Evolutionary conservation across 225 moss, liverwort and hornwort genomes (phyloP).

Genomic region (Sphagnum contortum): DNA sequence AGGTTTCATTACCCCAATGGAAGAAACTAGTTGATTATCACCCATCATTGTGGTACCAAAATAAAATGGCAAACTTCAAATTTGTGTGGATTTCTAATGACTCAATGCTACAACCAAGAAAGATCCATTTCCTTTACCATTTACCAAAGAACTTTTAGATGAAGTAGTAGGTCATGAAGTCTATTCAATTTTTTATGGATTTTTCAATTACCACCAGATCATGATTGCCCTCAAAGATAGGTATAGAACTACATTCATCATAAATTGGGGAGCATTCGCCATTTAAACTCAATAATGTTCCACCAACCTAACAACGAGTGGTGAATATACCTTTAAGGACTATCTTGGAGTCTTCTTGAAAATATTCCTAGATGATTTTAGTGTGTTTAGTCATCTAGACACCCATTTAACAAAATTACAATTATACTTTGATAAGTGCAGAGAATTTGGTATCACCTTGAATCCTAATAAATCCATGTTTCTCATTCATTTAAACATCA

Average conservation of each 20-base stretch:
- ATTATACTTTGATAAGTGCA: conserved; percentile 1
- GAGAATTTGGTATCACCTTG: neutral
- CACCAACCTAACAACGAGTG: neutral
- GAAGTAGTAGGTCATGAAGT: neutral
- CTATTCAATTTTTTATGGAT: neutral
- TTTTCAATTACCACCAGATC: too few relatives aligned
- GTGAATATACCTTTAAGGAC: neutral
- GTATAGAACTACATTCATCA: conserved; percentile 1
- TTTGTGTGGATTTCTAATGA: too few relatives aligned
- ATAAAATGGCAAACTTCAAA: too few relatives aligned
- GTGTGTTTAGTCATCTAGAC: neutral
- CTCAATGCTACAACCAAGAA: neutral
- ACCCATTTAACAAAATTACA: neutral
- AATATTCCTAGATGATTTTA: conserved; percentile 1
- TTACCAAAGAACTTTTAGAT: too few relatives aligned
- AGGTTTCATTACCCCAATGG: too few relatives aligned
- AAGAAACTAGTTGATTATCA: too few relatives aligned
- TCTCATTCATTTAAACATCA: neutral
- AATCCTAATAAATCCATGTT: conserved; percentile 3
- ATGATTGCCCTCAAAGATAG: neutral
- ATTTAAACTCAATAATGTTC: conserved; percentile 5
- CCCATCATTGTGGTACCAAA: too few relatives aligned
- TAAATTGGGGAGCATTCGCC: conserved; percentile 7
- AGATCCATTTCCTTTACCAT: neutral
- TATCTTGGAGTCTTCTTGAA: conserved; percentile 2